A percentile compares a stretch with the other conserved stretches of the same genome.
Evolutionary conservation across 768 basidiomycete species (phyloP).

Genomic region (Trametes meyenii): DNA sequence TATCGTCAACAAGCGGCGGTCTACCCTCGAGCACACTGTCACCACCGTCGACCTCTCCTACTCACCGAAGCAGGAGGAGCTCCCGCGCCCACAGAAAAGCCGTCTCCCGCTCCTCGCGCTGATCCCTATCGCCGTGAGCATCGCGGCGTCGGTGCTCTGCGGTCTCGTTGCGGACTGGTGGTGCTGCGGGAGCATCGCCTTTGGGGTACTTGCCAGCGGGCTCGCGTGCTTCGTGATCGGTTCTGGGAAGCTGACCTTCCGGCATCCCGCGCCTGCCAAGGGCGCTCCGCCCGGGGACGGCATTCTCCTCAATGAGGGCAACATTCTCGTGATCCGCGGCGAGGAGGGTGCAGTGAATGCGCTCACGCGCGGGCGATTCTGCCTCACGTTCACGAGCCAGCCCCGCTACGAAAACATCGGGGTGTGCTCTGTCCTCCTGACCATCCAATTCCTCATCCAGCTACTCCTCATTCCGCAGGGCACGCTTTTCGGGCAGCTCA

Average conservation of each 20-base stretch:
- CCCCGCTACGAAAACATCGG: slow-evolving; percentile 17
- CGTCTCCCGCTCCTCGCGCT: not conserved
- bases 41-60: slow-evolving; percentile 5
- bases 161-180: slow-evolving; percentile 19
- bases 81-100: not conserved
- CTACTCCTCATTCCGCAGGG: slow-evolving; percentile 24
- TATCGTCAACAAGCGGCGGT: not conserved
- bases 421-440: slow-evolving; percentile 14
- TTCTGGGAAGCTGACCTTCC: slow-evolving; percentile 16
- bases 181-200: slow-evolving; percentile 20
- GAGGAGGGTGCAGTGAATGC: slow-evolving; percentile 18
- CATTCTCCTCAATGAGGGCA: slow-evolving; percentile 8
- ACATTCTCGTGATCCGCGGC: slow-evolving; percentile 19
- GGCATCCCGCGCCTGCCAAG: slow-evolving; percentile 11
- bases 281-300: slow-evolving; percentile 19
- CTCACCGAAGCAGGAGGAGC: not conserved
- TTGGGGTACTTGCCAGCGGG: slow-evolving; percentile 20
- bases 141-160: slow-evolving; percentile 13
- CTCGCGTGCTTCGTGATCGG: slow-evolving; percentile 19
- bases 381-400: slow-evolving; percentile 4
- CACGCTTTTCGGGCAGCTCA: slow-evolving; percentile 19
- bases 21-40: not conserved
- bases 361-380: slow-evolving; percentile 21
- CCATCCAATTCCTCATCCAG: slow-evolving; percentile 19
- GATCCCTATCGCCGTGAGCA: slow-evolving; percentile 11